phyloP scores from a whole-genome alignment of 768 basidiomycete genomes.

The Chalciporus pseudorubinellus region DNA sequence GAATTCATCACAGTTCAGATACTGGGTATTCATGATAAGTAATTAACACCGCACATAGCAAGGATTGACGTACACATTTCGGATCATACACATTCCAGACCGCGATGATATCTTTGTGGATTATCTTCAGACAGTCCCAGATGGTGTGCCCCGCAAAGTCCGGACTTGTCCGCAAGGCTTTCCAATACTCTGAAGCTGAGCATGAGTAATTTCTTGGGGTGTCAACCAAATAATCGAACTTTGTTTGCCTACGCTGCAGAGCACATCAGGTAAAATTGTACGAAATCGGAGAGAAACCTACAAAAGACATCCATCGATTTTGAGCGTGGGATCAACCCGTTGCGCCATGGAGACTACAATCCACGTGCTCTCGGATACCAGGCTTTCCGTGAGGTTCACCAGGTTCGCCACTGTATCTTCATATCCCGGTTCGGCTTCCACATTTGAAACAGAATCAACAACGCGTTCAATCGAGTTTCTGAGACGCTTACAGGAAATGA shows the following conservation, averaged over 20 bases:
- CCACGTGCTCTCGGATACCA: neutral
- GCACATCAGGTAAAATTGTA: neutral
- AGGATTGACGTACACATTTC: neutral
- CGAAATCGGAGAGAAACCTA: neutral
- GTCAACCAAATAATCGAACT: neutral
- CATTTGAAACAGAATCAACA: no score
- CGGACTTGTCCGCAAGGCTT: neutral
- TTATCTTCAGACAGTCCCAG: neutral
- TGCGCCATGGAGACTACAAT: no score
- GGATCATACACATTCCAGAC: slow-evolving; percentile 8
- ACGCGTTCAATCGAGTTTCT: no score
- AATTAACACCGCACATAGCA: no score
- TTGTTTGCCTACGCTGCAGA: slow-evolving; percentile 1
- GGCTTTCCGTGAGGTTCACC: neutral
- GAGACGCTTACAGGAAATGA: no score
- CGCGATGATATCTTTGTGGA: slow-evolving; percentile 5
- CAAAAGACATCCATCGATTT: neutral
- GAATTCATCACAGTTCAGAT: no score
- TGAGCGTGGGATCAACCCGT: no score
- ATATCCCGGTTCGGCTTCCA: no score
- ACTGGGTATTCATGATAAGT: no score
- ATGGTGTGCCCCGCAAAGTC: neutral
- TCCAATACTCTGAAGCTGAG: slow-evolving; percentile 2
- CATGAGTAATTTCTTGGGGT: neutral
- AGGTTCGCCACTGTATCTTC: neutral